Conservation (phyloP, 345 rosid species). For the Excoecaria agallocha region DNA sequence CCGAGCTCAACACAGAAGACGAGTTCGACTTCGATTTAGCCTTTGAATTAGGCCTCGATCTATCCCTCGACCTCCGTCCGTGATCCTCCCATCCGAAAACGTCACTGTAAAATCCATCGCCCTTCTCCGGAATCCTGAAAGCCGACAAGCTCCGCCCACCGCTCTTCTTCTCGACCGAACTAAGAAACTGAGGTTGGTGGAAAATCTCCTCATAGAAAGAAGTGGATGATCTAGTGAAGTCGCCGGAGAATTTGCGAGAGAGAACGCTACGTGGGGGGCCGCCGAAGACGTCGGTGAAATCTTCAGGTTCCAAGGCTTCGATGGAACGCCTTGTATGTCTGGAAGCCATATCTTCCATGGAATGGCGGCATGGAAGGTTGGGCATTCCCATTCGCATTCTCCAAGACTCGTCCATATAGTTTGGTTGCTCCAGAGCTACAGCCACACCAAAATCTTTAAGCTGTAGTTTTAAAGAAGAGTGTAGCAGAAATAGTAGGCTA, state of each 20-base stretch:
- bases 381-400: conserved; percentile 65
- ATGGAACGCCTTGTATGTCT: conserved; percentile 27
- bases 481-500: no score
- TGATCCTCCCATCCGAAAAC: conserved; percentile 45
- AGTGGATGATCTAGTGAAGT: conserved; percentile 38
- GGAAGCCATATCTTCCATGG: conserved; percentile 31
- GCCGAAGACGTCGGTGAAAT: conserved; percentile 86
- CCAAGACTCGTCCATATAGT: conserved; percentile 82
- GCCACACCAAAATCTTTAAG: not conserved
- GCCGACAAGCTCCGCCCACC: conserved; percentile 57
- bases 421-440: not conserved
- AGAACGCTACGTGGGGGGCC: conserved; percentile 81
- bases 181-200: conserved; percentile 38
- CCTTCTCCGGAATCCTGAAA: conserved; percentile 59
- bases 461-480: no score
- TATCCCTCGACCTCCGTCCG: conserved; percentile 44
- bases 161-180: conserved; percentile 19
- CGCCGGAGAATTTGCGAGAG: conserved; percentile 58
- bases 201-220: conserved; percentile 75
- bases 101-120: conserved; percentile 59
- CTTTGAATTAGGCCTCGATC: conserved; percentile 52
- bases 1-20: conserved; percentile 74
- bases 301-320: conserved; percentile 41
- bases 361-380: conserved; percentile 46
- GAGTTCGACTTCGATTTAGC: conserved; percentile 64